phyloP scores from a whole-genome alignment of 805 yeast genomes.

The Myxozyma kluyveri region DNA sequence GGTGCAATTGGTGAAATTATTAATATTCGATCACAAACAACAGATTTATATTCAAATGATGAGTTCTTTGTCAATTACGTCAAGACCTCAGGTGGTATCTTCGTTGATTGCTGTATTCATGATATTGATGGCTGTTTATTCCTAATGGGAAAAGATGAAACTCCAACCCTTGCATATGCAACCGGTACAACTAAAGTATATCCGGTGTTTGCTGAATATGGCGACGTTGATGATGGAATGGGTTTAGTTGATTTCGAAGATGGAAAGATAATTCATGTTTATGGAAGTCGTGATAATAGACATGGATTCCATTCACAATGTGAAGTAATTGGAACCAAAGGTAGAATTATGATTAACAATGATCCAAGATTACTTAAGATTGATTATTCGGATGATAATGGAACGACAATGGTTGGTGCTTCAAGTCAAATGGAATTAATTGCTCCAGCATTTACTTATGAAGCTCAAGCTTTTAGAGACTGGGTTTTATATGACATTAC shows the following conservation, averaged over 20 bases:
- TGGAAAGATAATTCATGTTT: conserved; percentile 19
- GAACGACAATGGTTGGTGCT: conserved; percentile 24
- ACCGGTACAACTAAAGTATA: conserved; percentile 29
- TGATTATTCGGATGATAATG: conserved; percentile 22
- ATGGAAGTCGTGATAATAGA: conserved; percentile 28
- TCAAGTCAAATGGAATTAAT: conserved; percentile 19
- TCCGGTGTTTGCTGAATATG: conserved; percentile 29
- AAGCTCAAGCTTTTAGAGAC: conserved; percentile 25
- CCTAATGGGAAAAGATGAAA: conserved; percentile 26
- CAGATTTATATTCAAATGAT: conserved; percentile 16
- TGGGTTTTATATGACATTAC: conserved; percentile 20
- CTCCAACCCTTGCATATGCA: conserved; percentile 26
- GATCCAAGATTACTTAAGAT: conserved; percentile 20
- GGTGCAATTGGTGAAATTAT: conserved; percentile 29
- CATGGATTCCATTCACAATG: conserved; percentile 32
- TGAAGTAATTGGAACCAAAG: conserved; percentile 32
- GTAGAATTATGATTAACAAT: conserved; percentile 28
- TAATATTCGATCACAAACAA: conserved; percentile 29
- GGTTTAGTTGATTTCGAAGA: conserved; percentile 28
- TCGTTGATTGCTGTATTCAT: conserved; percentile 32
- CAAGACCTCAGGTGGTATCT: conserved; percentile 33
- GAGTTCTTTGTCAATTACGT: conserved; percentile 27
- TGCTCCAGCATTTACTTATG: conserved; percentile 17
- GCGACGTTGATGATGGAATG: conserved; percentile 31
- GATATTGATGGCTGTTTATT: conserved; percentile 31